Conservation (phyloP, 2,329 filamentous ascomycete genomes). For the Ascochyta rabiei region DNA sequence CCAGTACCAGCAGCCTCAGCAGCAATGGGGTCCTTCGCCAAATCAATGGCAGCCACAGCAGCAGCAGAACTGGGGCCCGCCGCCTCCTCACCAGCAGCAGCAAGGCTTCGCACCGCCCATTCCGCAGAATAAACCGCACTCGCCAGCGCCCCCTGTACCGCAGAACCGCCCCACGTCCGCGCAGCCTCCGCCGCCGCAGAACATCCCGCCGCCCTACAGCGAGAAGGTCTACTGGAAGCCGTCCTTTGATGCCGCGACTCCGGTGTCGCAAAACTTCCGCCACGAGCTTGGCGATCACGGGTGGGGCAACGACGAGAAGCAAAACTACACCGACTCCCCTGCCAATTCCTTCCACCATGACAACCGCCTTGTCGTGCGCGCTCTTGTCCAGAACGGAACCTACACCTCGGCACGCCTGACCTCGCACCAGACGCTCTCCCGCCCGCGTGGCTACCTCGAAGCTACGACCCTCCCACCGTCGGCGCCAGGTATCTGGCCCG, state of each 20-base stretch:
- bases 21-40: slow-evolving; percentile 25
- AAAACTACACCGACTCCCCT: slow-evolving; percentile 60
- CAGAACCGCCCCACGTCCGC: slow-evolving; percentile 36
- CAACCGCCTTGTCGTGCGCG: slow-evolving; percentile 60
- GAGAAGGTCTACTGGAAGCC: slow-evolving; percentile 60
- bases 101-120: slow-evolving; percentile 37
- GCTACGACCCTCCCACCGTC: slow-evolving; percentile 60
- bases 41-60: slow-evolving; percentile 28
- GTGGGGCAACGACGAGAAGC: slow-evolving; percentile 67
- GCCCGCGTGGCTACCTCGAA: slow-evolving; percentile 60
- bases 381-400: slow-evolving; percentile 51
- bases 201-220: slow-evolving; percentile 28
- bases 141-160: slow-evolving; percentile 31
- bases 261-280: slow-evolving; percentile 59
- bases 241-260: slow-evolving; percentile 54
- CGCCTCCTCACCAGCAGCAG: slow-evolving; percentile 31
- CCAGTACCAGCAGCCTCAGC: slow-evolving; percentile 29
- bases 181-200: slow-evolving; percentile 39
- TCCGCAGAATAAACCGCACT: slow-evolving; percentile 40
- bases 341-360: slow-evolving; percentile 62
- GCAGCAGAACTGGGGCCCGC: slow-evolving; percentile 30
- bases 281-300: slow-evolving; percentile 64
- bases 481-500: slow-evolving; percentile 65
- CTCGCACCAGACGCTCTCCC: slow-evolving; percentile 57
- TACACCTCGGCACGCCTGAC: slow-evolving; percentile 64